A percentile compares a stretch with the other conserved stretches of the same genome.
Evolutionary conservation across 495 filamentous ascomycete genomes (phyloP).

Genomic region (Articulospora tetracladia): DNA sequence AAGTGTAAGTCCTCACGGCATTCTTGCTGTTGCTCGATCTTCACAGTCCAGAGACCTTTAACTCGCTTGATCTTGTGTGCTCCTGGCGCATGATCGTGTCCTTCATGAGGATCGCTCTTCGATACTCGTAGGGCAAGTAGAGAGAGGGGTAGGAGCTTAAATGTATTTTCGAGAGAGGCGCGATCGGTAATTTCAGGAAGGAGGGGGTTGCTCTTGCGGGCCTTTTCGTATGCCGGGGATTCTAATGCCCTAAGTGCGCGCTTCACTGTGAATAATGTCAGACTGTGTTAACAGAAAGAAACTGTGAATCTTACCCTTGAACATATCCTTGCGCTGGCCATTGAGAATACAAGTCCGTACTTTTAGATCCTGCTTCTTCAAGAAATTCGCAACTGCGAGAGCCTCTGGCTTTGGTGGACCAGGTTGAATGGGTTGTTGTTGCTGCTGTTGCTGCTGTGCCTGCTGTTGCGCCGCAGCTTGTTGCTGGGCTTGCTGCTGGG

Average conservation of each 20-base stretch:
- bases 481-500: slow-evolving; percentile 60
- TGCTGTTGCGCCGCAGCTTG: slow-evolving; percentile 42
- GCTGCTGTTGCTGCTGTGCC: slow-evolving; percentile 41
- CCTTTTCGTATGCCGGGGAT: slow-evolving; percentile 83
- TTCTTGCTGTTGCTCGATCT: slow-evolving; percentile 96
- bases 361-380: slow-evolving; percentile 83
- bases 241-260: slow-evolving; percentile 90
- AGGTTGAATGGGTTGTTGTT: slow-evolving; percentile 57
- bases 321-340: slow-evolving; percentile 97
- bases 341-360: slow-evolving; percentile 87
- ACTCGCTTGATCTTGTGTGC: slow-evolving; percentile 76
- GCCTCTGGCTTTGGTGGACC: slow-evolving; percentile 84
- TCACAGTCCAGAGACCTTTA: slow-evolving; percentile 96
- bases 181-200: slow-evolving; percentile 86
- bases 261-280: slow-evolving; percentile 68
- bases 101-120: slow-evolving; percentile 73
- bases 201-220: slow-evolving; percentile 80
- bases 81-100: slow-evolving; percentile 67
- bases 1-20: slow-evolving; percentile 88
- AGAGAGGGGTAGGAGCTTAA: slow-evolving; percentile 95
- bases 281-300: background rate
- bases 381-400: slow-evolving; percentile 84
- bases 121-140: slow-evolving; percentile 87
- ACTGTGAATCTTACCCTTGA: slow-evolving; percentile 61
- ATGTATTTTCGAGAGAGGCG: slow-evolving; percentile 81